Percentiles rank a stretch among this genome's conserved stretches.
Evolutionary conservation across 2,329 filamentous ascomycete species (phyloP).

Genomic region (Arachnomyces sp.): DNA sequence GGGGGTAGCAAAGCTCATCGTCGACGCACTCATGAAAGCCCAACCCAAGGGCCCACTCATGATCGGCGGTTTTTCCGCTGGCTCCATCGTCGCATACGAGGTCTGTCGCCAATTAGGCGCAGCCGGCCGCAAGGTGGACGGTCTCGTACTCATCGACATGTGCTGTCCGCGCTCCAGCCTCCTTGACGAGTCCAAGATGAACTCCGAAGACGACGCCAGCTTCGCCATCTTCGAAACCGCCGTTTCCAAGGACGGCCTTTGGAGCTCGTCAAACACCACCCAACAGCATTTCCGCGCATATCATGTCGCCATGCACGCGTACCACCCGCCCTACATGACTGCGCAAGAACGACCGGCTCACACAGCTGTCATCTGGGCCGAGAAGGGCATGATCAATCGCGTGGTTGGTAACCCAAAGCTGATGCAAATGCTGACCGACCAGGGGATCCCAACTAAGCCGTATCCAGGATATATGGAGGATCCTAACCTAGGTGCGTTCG

Average conservation of each 20-base stretch:
- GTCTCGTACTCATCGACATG: constrained; percentile 18
- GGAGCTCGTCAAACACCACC: constrained; percentile 2
- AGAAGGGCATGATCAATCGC: constrained; percentile 5
- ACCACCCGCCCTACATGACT: constrained; percentile 1
- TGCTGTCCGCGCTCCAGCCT: constrained; percentile 10
- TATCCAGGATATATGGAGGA: constrained; percentile 8
- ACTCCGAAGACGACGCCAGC: constrained; percentile 2
- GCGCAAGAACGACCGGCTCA: constrained; percentile 2
- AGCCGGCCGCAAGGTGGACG: constrained; percentile 12
- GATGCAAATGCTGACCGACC: constrained; percentile 5
- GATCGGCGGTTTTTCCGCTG: constrained; percentile 19
- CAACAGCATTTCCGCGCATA: constrained; percentile 4
- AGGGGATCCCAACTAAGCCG: constrained; percentile 5
- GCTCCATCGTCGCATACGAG: constrained; percentile 19
- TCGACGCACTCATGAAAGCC: constrained; percentile 15
- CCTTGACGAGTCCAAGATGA: constrained; percentile 4
- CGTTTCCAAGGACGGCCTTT: constrained; percentile 3
- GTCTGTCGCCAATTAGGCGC: constrained; percentile 14
- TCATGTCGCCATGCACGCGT: constrained; percentile 6
- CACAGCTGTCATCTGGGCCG: constrained; percentile 2
- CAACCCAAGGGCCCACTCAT: constrained; percentile 18
- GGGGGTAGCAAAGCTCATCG: constrained; percentile 8
- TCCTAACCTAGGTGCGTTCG: constrained; percentile 3
- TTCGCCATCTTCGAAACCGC: constrained; percentile 1
- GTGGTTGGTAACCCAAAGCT: constrained; percentile 2